These are phyloP conservation scores for Phytophthora hibernalis DNA, from an alignment of 352 stramenopile species.

Conservation along the genomic window DNA sequence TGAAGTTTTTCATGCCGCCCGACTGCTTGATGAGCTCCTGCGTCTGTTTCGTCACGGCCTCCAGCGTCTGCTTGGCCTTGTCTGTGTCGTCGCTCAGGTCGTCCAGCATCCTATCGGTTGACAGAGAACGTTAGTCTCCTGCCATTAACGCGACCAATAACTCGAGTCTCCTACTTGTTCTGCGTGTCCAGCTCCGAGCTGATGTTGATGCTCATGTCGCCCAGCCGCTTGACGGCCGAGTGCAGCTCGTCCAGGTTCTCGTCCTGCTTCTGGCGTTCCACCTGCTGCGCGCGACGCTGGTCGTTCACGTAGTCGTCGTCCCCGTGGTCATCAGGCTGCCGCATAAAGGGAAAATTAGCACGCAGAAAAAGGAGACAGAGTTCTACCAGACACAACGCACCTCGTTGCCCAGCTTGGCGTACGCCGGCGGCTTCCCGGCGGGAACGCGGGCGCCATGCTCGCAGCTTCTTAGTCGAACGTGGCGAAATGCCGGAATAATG, in stretches of 20 bases:
- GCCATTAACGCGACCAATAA: conserved; percentile 18
- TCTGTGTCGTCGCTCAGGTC: conserved; percentile 87
- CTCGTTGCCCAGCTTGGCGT: conserved; percentile 78
- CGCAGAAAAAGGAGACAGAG: neutral
- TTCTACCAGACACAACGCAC: conserved; percentile 27
- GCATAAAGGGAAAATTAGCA: conserved; percentile 2
- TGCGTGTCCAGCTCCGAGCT: conserved; percentile 85
- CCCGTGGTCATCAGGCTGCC: conserved; percentile 51
- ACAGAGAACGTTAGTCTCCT: neutral
- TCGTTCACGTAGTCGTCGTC: conserved; percentile 67
- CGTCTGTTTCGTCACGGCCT: conserved; percentile 85
- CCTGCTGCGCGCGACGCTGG: conserved; percentile 64
- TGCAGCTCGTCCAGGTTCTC: conserved; percentile 84
- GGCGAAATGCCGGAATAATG: conserved; percentile 9
- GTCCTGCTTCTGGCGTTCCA: conserved; percentile 85
- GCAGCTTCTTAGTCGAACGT: conserved; percentile 4
- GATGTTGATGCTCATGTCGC: conserved; percentile 87
- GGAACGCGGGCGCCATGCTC: conserved; percentile 68
- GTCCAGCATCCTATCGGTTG: conserved; percentile 74
- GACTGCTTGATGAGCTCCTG: conserved; percentile 89
- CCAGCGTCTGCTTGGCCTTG: conserved; percentile 75
- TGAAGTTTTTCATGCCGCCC: conserved; percentile 87
- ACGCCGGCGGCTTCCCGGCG: conserved; percentile 64
- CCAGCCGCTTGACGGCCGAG: conserved; percentile 78
- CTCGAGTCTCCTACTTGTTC: conserved; percentile 58